Evolutionary conservation across 148 eudicot species (phyloP).

Genomic region (Euryodendron excelsum): DNA sequence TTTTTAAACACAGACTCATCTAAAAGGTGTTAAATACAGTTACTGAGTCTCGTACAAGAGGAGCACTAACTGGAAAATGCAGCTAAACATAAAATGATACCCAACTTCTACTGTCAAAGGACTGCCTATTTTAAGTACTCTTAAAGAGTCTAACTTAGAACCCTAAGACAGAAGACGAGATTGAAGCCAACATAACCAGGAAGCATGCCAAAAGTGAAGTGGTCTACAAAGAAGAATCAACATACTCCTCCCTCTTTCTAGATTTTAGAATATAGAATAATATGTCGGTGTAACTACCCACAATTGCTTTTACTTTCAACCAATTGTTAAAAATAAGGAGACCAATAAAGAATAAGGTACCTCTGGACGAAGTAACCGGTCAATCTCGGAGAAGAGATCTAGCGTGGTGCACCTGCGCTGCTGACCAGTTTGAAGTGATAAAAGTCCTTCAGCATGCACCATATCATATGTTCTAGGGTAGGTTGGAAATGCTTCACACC

Average conservation of each 20-base stretch:
- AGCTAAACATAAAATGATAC: no score
- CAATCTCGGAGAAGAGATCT: constrained; percentile 81
- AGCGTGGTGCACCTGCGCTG: constrained; percentile 59
- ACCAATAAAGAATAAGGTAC: constrained; percentile 32
- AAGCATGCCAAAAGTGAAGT: neutral
- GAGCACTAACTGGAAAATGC: no score
- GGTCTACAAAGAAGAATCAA: neutral
- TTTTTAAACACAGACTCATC: no score
- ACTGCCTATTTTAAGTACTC: no score
- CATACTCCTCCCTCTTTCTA: neutral
- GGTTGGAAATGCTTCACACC: constrained; percentile 98
- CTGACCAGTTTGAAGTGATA: constrained; percentile 60
- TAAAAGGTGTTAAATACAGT: no score
- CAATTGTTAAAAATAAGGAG: neutral
- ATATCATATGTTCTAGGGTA: constrained; percentile 95
- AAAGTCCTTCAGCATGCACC: constrained; percentile 89
- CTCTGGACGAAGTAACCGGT: constrained; percentile 98
- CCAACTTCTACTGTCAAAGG: no score
- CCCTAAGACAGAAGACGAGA: no score
- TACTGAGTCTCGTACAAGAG: no score
- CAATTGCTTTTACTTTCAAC: neutral
- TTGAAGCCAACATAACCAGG: neutral
- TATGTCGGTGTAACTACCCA: neutral
- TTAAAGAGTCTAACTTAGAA: no score
- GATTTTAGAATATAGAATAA: neutral